A percentile compares a stretch with the other conserved stretches of the same genome.
Conservation (phyloP, 192 early-diverging fungal genomes). For the Coemansia sp. region DNA sequence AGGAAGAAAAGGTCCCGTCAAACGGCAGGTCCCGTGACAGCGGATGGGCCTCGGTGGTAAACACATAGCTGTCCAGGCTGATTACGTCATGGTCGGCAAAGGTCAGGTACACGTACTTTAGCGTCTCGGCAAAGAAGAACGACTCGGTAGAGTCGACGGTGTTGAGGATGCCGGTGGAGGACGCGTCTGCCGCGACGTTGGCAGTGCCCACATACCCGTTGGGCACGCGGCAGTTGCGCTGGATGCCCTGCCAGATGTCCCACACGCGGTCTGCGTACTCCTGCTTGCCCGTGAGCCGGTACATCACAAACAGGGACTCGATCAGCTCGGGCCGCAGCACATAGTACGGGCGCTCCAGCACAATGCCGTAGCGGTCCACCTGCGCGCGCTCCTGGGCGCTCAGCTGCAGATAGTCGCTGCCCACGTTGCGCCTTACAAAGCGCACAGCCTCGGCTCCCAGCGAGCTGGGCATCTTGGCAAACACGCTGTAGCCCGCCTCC, state of each 20-base stretch:
- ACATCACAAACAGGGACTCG: slow-evolving; percentile 71
- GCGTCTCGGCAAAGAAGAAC: slow-evolving; percentile 90
- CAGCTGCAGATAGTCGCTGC: slow-evolving; percentile 27
- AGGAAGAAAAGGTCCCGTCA: slow-evolving; percentile 38
- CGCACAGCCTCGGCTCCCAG: slow-evolving; percentile 44
- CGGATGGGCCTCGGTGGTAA: slow-evolving; percentile 96
- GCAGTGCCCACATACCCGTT: slow-evolving; percentile 64
- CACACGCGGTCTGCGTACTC: slow-evolving; percentile 68
- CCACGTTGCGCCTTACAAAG: slow-evolving; percentile 47
- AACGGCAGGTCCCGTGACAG: slow-evolving; percentile 46
- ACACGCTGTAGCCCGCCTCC: slow-evolving; percentile 43
- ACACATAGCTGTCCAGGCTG: slow-evolving; percentile 79
- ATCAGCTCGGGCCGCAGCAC: slow-evolving; percentile 77
- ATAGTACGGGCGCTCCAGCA: slow-evolving; percentile 51
- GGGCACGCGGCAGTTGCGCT: slow-evolving; percentile 66
- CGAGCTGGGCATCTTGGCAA: slow-evolving; percentile 37
- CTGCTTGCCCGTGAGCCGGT: slow-evolving; percentile 66
- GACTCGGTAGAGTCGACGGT: slow-evolving; percentile 53
- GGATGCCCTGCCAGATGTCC: slow-evolving; percentile 64
- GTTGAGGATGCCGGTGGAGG: slow-evolving; percentile 27
- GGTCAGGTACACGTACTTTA: slow-evolving; percentile 89
- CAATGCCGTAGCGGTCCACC: slow-evolving; percentile 32
- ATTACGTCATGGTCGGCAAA: slow-evolving; percentile 68
- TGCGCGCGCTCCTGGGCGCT: slow-evolving; percentile 4
- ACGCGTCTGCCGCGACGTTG: slow-evolving; percentile 33